Evolutionary conservation across 257 asterid species (phyloP).

Genomic region (Solanum pinnatisectum): DNA sequence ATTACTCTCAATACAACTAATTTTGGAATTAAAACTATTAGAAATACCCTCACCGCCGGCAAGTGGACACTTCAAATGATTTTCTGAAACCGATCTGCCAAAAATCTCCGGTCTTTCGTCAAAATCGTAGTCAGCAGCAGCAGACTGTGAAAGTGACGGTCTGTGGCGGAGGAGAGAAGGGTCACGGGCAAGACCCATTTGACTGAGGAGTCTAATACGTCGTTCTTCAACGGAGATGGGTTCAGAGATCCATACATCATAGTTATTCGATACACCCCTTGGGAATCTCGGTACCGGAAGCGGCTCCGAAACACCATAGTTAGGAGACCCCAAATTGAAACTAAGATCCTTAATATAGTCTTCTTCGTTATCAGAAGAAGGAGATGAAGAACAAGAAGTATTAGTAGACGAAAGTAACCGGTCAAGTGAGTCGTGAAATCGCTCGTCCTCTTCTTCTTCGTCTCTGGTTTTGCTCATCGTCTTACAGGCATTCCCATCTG

Average conservation of each 20-base stretch:
- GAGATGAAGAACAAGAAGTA: slow-evolving; percentile 6
- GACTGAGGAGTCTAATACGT: slow-evolving; percentile 58
- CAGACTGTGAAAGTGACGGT: slow-evolving; percentile 30
- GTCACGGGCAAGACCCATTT: slow-evolving; percentile 81
- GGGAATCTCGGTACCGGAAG: slow-evolving; percentile 46
- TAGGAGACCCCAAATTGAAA: slow-evolving; percentile 8
- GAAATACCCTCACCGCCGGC: slow-evolving; percentile 5
- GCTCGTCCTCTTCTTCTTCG: slow-evolving; percentile 6
- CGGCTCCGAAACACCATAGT: slow-evolving; percentile 9
- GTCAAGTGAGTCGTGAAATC: slow-evolving; percentile 8
- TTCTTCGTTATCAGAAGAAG: slow-evolving; percentile 2
- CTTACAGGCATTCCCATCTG: slow-evolving; percentile 4
- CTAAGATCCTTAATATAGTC: background rate
- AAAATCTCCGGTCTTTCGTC: background rate
- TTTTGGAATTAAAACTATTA: background rate
- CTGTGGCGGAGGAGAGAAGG: slow-evolving; percentile 58
- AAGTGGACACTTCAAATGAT: slow-evolving; percentile 14
- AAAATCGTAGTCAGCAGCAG: background rate
- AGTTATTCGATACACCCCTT: slow-evolving; percentile 36
- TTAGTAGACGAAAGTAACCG: slow-evolving; percentile 8
- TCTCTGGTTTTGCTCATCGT: slow-evolving; percentile 55
- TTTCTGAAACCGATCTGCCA: slow-evolving; percentile 12
- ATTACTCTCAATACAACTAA: slow-evolving; percentile 7
- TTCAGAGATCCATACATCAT: slow-evolving; percentile 84
- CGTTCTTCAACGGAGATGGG: slow-evolving; percentile 90